Base-by-base conservation (phyloP, 177 flowering plant genomes). In the Telopea speciosissima region DNA sequence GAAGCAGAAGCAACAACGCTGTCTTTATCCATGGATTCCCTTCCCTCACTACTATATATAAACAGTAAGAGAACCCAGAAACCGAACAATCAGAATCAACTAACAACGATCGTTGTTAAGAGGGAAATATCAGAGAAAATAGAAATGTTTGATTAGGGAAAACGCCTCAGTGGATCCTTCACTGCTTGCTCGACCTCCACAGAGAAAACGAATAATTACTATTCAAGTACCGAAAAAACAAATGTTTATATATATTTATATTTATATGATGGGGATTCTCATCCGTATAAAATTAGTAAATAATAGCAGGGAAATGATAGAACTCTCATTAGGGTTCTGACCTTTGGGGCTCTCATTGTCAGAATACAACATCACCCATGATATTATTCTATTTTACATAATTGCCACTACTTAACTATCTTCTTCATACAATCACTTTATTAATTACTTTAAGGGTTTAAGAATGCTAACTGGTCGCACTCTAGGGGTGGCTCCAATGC, bases 271-370 rank as follows among this genome's bases (percentile, higher is more conserved):
- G 31, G 31, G 17, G 19, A 49, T 8, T 49, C 54, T 49, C 54
- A 49, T 49, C 19, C 54, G 13, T 49, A 49, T 12, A 49, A 58
- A 58, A n/a, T n/a, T 13, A 58, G 6, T 5, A 58, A 58, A 58
- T 19, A 58, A 58, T 6, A 58, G 7, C 22, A 74, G n/a, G n/a
- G n/a, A n/a, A 77, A 81, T 79, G 74, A 79, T 81, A 69, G 76
- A 77, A 69, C 69, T 75, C 80, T 77, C 80, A 65, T 77, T 77
- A 77, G 80, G 84, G 80, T 75, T 81, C 75, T 54, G 45, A 63
- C 23, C 44, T 28, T 33, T 31, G 40, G 66, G 42, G 4, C n/a
- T 64, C 45, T 36, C 24, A 16, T 28, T 31, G 22, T 17, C 42
- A 31, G 66, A 31, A 26, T 63, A 28, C 12, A 21, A 0, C 1